Evolutionary conservation across 352 stramenopile genomes (phyloP), one percentile per base, ranked within the genome.

Genomic region (Pythium insidiosum): DNA sequence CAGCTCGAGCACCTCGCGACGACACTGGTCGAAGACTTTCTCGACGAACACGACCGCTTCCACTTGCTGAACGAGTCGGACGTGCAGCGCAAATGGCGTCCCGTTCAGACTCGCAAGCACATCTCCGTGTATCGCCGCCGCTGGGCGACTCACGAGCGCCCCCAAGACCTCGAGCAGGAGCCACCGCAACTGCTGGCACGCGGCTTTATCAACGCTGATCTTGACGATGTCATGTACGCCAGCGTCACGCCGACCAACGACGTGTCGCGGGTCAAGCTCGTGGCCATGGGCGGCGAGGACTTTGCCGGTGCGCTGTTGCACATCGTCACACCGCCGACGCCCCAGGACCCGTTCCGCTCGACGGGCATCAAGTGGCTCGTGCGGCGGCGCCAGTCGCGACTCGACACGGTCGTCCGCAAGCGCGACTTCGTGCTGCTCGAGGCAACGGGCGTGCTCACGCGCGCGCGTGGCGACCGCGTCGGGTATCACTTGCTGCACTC

Each of bases 401-500:
- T 54, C 33, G 35, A 50, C 21, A 49, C 16, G 19, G 1, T 60
- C 7, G 52, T 60, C 4, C 38, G 38, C 1, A 41, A 50, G n/a
- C 52, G 52, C 6, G 52, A 60, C 37, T 60, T 60, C 35, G 52
- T 60, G n/a, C 48, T 50, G 23, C 28, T 60, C 16, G 52, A 60
- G 22, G 43, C 52, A 15, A 60, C 42, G 15, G 52, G 52, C 22
- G 38, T 60, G 26, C 39, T 34, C 25, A 35, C 47, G 16, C 40
- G 52, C 1, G 29, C 33, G 0, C 31, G 51, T 28, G 52, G 52
- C 10, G 52, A 60, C 15, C 52, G 52, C 38, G 44, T 60, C 26
- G 52, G 52, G 4, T 60, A 43, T 23, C 52, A 60, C 25, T 44
- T 60, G 23, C 48, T 29, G 30, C 52, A 60, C 34, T 60, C 52